A percentile compares a stretch with the other conserved stretches of the same genome.
Conservation (phyloP, 177 flowering plant species). For the Vitis hybrid region DNA sequence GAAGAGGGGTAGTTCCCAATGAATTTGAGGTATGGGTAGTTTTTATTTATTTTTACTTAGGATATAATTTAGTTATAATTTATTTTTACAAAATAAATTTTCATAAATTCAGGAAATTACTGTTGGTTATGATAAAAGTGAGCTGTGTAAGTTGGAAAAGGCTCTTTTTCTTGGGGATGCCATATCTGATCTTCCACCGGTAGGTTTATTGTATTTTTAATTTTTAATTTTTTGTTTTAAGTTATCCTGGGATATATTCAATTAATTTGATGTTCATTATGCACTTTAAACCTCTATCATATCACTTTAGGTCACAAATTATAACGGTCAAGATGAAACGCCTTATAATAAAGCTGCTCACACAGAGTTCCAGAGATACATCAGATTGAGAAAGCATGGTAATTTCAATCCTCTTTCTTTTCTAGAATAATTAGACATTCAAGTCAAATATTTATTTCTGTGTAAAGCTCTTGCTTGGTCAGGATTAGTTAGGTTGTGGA, state of each 20-base stretch:
- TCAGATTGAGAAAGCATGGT: conserved; percentile 52
- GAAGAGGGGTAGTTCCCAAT: conserved; percentile 45
- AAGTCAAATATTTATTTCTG: too few species aligned
- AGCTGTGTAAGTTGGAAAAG: conserved; percentile 20
- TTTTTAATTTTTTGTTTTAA: not conserved
- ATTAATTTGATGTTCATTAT: not conserved
- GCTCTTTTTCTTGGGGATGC: conserved; percentile 60
- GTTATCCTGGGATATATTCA: too few species aligned
- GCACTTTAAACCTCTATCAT: too few species aligned
- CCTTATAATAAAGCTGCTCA: conserved; percentile 34
- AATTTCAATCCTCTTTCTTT: conserved; percentile 2
- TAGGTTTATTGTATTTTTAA: conserved; percentile 17
- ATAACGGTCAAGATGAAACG: conserved; percentile 55
- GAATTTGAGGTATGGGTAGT: conserved; percentile 65
- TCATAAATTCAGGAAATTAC: conserved; percentile 29
- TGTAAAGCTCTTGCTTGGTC: too few species aligned
- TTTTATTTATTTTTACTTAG: too few species aligned
- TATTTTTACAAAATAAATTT: not conserved
- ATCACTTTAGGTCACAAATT: conserved; percentile 44
- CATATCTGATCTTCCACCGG: conserved; percentile 78
- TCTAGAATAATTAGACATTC: conserved; percentile 23
- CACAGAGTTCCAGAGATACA: conserved; percentile 54
- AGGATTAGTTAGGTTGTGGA: too few species aligned
- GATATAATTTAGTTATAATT: too few species aligned
- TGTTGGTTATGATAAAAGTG: conserved; percentile 45